Percentiles rank a stretch among this genome's conserved stretches.
Conservation (phyloP, 495 filamentous ascomycete genomes). For the Xylaria intraflava region DNA sequence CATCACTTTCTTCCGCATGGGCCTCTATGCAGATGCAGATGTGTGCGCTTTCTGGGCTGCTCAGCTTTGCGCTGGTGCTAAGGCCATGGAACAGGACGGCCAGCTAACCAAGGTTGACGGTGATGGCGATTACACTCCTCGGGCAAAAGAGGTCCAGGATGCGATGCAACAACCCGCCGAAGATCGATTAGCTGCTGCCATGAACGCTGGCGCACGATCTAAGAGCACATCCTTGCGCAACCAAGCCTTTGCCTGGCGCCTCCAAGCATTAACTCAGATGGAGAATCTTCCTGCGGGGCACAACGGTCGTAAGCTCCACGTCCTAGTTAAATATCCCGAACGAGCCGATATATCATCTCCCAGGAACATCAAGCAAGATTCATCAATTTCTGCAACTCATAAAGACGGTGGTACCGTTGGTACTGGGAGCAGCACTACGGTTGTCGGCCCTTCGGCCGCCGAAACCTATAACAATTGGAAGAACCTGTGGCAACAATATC, state of each 20-base stretch:
- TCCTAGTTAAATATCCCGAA: constrained; percentile 59
- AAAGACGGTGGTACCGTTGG: constrained; percentile 23
- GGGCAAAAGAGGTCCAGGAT: constrained; percentile 19
- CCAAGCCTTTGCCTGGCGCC: constrained; percentile 34
- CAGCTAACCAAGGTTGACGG: constrained; percentile 34
- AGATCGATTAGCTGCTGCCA: constrained; percentile 15
- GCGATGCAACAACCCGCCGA: constrained; percentile 24
- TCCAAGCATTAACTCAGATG: constrained; percentile 43
- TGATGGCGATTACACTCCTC: constrained; percentile 34
- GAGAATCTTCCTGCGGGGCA: constrained; percentile 60
- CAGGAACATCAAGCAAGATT: constrained; percentile 16
- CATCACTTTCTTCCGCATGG: constrained; percentile 63
- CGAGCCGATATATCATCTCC: constrained; percentile 31
- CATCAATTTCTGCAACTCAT: constrained; percentile 30
- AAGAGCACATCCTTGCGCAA: constrained; percentile 5
- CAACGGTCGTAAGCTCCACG: constrained; percentile 48
- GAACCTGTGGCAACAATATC: constrained; percentile 16
- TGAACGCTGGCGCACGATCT: constrained; percentile 2
- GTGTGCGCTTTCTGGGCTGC: constrained; percentile 64
- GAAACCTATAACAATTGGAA: constrained; percentile 4
- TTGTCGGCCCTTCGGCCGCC: background rate
- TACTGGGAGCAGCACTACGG: constrained; percentile 14
- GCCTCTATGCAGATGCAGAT: constrained; percentile 67
- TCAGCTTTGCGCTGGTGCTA: constrained; percentile 43
- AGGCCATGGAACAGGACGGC: constrained; percentile 34